phyloP scores from a whole-genome alignment of 768 basidiomycete species.

The Xerocomus spinulosus region DNA sequence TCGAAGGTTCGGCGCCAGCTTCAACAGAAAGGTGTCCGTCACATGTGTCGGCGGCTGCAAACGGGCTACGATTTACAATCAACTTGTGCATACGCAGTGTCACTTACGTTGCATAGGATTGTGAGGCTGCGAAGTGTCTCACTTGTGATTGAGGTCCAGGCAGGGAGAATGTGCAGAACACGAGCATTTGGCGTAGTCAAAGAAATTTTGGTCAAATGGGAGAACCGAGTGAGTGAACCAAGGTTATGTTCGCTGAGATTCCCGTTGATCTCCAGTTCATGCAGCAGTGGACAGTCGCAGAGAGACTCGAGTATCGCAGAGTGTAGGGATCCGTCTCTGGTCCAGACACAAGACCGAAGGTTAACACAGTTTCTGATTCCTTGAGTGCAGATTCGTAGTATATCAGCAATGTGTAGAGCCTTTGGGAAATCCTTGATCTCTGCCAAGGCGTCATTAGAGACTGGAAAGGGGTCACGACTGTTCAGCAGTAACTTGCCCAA shows the following conservation, averaged over 20 bases:
- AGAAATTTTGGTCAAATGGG: slow-evolving; percentile 49
- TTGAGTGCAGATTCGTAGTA: slow-evolving; percentile 38
- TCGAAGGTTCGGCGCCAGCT: slow-evolving; percentile 45
- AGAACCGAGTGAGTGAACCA: slow-evolving; percentile 44
- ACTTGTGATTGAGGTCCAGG: slow-evolving; percentile 48
- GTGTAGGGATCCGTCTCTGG: slow-evolving; percentile 69
- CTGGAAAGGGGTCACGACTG: background rate
- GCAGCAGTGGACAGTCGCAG: slow-evolving; percentile 36
- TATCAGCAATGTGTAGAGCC: slow-evolving; percentile 29
- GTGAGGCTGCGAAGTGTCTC: slow-evolving; percentile 52
- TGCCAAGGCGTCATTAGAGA: slow-evolving; percentile 26
- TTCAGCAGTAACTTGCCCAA: slow-evolving; percentile 45
- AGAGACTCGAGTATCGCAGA: slow-evolving; percentile 56
- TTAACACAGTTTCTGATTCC: slow-evolving; percentile 61
- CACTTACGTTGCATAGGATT: slow-evolving; percentile 63
- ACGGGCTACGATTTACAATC: background rate
- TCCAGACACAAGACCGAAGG: slow-evolving; percentile 68
- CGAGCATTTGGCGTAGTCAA: slow-evolving; percentile 69
- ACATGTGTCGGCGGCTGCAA: slow-evolving; percentile 51
- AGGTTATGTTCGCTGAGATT: slow-evolving; percentile 49
- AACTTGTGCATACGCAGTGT: background rate
- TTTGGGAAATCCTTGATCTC: slow-evolving; percentile 76
- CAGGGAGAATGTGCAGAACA: slow-evolving; percentile 46
- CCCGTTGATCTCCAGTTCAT: slow-evolving; percentile 70
- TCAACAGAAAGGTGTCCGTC: slow-evolving; percentile 51